Evolutionary conservation across 345 rosid genomes (phyloP).

Genomic region (Geranium rotundifolium): DNA sequence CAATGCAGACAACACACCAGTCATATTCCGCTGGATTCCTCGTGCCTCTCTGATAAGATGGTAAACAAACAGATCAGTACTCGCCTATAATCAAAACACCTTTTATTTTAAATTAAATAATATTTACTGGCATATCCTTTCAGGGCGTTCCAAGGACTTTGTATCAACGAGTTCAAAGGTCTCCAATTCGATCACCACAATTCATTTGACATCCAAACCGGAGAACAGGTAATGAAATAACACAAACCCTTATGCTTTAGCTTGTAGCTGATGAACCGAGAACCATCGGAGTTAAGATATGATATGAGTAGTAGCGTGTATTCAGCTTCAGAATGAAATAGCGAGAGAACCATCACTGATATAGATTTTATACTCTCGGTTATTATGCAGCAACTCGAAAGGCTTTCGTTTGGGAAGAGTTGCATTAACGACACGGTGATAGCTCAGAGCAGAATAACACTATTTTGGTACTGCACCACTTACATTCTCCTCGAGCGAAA

Average conservation of each 20-base stretch:
- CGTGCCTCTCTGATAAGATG: conserved; percentile 80
- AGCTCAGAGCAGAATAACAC: conserved; percentile 69
- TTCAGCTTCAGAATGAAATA: neutral
- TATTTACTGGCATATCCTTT: conserved; percentile 12
- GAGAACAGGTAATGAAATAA: conserved; percentile 69
- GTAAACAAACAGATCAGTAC: conserved; percentile 27
- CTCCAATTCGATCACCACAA: conserved; percentile 75
- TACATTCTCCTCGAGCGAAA: conserved; percentile 75
- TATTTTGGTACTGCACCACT: conserved; percentile 80
- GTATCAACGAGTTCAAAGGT: conserved; percentile 81
- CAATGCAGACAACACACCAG: conserved; percentile 82
- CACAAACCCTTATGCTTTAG: neutral
- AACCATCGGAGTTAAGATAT: too few species aligned
- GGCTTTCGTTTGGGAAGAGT: conserved; percentile 63
- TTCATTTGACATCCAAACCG: conserved; percentile 72
- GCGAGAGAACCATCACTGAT: neutral
- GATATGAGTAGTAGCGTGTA: neutral
- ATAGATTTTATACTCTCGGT: neutral
- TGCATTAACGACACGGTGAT: conserved; percentile 51
- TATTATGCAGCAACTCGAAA: conserved; percentile 63
- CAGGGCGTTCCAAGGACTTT: conserved; percentile 99
- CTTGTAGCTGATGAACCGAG: too few species aligned
- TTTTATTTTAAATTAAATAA: neutral
- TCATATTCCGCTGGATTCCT: conserved; percentile 91
- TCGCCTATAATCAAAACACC: neutral